phyloP scores from a whole-genome alignment of 805 yeast species.

The Candida bentonensis region DNA sequence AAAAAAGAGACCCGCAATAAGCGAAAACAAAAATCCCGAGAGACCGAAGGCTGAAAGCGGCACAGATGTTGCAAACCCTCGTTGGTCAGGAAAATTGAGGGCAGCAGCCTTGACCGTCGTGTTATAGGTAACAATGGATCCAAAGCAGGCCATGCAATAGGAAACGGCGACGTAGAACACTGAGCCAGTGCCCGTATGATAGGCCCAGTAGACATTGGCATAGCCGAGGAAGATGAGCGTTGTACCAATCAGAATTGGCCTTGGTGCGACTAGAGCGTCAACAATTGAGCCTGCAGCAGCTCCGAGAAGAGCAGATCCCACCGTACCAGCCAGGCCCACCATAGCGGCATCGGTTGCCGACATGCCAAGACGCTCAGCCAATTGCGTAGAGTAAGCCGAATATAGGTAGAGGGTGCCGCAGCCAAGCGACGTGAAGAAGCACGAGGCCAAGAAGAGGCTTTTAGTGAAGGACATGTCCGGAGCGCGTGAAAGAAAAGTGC shows the following conservation, averaged over 20 bases:
- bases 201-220: slow-evolving; percentile 37
- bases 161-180: slow-evolving; percentile 29
- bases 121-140: slow-evolving; percentile 46
- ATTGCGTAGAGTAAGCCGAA: slow-evolving; percentile 60
- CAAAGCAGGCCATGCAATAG: slow-evolving; percentile 41
- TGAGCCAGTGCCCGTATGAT: slow-evolving; percentile 19
- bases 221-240: slow-evolving; percentile 36
- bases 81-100: slow-evolving; percentile 41
- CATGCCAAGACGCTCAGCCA: slow-evolving; percentile 40
- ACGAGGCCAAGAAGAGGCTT: slow-evolving; percentile 7
- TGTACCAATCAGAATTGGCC: slow-evolving; percentile 35
- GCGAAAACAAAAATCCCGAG: slow-evolving; percentile 53
- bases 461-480: too few species aligned
- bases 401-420: slow-evolving; percentile 55
- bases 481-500: too few species aligned
- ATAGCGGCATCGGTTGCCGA: slow-evolving; percentile 46
- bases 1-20: slow-evolving; percentile 29
- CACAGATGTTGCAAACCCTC: slow-evolving; percentile 61
- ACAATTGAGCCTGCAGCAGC: slow-evolving; percentile 14
- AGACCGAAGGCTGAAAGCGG: slow-evolving; percentile 59
- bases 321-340: slow-evolving; percentile 48
- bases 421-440: slow-evolving; percentile 16
- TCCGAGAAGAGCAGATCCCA: slow-evolving; percentile 39
- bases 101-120: slow-evolving; percentile 58
- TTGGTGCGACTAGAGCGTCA: slow-evolving; percentile 11